Percentiles rank a stretch among this genome's conserved stretches.
phyloP scores from a whole-genome alignment of 2,329 filamentous ascomycete species.

The Pochonia chlamydosporia region DNA sequence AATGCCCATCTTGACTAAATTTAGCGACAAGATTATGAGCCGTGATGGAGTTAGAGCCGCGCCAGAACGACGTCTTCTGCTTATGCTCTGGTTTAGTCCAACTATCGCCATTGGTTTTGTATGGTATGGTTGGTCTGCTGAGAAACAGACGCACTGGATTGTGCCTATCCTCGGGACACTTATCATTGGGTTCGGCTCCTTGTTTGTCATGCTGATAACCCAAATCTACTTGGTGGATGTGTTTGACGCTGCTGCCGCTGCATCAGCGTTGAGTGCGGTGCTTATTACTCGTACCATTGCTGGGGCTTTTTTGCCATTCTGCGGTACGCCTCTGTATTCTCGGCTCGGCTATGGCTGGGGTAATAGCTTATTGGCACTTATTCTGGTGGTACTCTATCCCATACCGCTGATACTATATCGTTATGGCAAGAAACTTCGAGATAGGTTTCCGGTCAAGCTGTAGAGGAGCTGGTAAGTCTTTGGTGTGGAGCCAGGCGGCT shows the following conservation, averaged over 20 bases:
- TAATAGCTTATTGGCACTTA: conserved; percentile 39
- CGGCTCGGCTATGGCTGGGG: conserved; percentile 42
- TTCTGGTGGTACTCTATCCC: conserved; percentile 31
- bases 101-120: conserved; percentile 40
- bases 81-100: not conserved
- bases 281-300: conserved; percentile 47
- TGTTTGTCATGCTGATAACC: conserved; percentile 37
- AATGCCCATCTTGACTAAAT: too few species aligned
- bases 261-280: conserved; percentile 22
- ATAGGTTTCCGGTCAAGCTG: not conserved
- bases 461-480: too few species aligned
- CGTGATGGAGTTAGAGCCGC: not conserved
- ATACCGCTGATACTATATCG: not conserved
- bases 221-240: conserved; percentile 52
- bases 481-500: too few species aligned
- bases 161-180: conserved; percentile 52
- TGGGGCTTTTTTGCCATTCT: conserved; percentile 57
- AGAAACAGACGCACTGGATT: conserved; percentile 46
- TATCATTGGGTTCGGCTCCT: conserved; percentile 35
- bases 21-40: not conserved
- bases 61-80: not conserved
- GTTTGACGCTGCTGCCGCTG: conserved; percentile 18
- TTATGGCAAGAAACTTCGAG: not conserved
- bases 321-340: conserved; percentile 38
- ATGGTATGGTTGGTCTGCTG: conserved; percentile 41